A percentile compares a stretch with the other conserved stretches of the same genome.
Conservation (phyloP, 1,284 basidiomycete species). For the Filobasidium uniguttulatum region DNA sequence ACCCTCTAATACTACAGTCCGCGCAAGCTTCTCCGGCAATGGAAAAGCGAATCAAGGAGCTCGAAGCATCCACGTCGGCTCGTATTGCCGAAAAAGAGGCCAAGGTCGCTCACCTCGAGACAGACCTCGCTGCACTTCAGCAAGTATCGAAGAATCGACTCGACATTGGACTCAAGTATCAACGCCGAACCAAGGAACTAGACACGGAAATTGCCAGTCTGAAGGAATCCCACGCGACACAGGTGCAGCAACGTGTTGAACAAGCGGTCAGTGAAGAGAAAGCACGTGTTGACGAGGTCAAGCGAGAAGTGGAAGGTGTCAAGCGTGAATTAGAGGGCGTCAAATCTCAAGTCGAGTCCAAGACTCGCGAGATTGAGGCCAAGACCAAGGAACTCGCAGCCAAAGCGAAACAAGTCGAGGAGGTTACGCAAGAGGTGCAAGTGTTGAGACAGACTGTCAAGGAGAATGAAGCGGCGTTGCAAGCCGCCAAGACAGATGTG, state of each 20-base stretch:
- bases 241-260: not conserved
- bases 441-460: not conserved
- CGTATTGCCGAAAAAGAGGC: not conserved
- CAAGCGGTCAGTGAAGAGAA: slow-evolving; percentile 2
- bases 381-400: not conserved
- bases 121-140: not conserved
- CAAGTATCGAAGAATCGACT: not conserved
- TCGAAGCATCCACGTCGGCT: not conserved
- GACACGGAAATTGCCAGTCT: not conserved
- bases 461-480: not conserved
- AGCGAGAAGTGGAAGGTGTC: not conserved
- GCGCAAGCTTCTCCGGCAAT: slow-evolving; percentile 2
- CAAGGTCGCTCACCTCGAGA: not conserved
- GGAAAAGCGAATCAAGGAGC: slow-evolving; percentile 2
- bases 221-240: not conserved
- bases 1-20: not conserved
- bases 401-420: not conserved
- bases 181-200: slow-evolving; percentile 1
- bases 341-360: slow-evolving; percentile 4
- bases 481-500: not conserved
- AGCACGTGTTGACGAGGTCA: not conserved
- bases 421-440: not conserved
- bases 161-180: slow-evolving; percentile 6
- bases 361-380: not conserved
- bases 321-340: no score